These are phyloP conservation scores for Tremellales sp. DNA, from an alignment of 1,284 basidiomycete species.

Conservation along the genomic window DNA sequence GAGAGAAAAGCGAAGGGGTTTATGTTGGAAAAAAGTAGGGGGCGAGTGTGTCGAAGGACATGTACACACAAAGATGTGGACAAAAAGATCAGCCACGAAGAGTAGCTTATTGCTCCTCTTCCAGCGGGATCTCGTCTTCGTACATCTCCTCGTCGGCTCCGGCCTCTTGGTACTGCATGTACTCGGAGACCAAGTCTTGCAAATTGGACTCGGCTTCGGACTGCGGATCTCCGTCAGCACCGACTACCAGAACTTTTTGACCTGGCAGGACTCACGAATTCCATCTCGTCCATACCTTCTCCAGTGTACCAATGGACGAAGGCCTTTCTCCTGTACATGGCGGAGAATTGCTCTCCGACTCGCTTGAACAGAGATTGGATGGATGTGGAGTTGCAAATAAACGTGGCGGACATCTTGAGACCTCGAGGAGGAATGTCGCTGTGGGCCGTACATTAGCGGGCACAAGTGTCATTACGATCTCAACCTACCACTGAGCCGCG, in stretches of 20 bases:
- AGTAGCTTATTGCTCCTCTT: constrained; percentile 34
- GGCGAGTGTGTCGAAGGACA: background rate
- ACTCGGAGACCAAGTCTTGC: constrained; percentile 89
- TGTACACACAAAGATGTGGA: constrained; percentile 1
- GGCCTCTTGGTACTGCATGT: constrained; percentile 96
- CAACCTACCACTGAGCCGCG: constrained; percentile 68
- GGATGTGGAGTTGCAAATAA: constrained; percentile 92
- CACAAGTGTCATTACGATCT: constrained; percentile 36
- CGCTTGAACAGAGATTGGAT: constrained; percentile 98
- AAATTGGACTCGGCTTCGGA: constrained; percentile 93
- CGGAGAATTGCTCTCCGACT: constrained; percentile 93
- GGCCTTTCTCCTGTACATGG: constrained; percentile 98
- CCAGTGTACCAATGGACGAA: constrained; percentile 99
- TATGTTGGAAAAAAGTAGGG: constrained; percentile 6
- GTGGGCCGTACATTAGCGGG: too few relatives aligned
- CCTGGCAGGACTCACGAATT: constrained; percentile 53
- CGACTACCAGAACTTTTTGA: constrained; percentile 31
- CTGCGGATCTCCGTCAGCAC: constrained; percentile 55
- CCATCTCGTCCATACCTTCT: constrained; percentile 99
- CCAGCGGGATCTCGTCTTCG: constrained; percentile 47
- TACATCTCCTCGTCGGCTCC: constrained; percentile 51
- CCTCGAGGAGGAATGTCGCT: constrained; percentile 92
- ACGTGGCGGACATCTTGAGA: constrained; percentile 93
- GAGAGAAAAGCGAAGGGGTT: constrained; percentile 8
- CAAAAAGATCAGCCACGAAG: constrained; percentile 1